These are phyloP conservation scores for Hanseniaspora pseudoguilliermondii DNA, from an alignment of 805 yeast genomes.

Conservation along the genomic window DNA sequence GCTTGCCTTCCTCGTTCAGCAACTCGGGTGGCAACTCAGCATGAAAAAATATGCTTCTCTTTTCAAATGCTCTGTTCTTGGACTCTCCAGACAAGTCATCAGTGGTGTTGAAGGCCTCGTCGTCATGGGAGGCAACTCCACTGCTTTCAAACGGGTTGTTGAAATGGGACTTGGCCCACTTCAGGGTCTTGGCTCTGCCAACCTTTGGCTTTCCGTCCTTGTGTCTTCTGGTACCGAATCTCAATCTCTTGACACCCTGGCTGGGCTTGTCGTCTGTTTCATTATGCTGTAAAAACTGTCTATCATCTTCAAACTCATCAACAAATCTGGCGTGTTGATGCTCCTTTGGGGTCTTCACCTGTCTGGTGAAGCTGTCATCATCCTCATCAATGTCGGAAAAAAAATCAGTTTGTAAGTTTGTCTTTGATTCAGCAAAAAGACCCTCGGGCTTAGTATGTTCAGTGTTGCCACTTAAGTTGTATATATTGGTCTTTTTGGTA, in stretches of 20 bases:
- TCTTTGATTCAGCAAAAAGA: background rate
- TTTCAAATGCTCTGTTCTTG: conserved; percentile 30
- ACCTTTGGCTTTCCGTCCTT: conserved; percentile 54
- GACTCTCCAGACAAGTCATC: conserved; percentile 24
- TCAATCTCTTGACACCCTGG: conserved; percentile 49
- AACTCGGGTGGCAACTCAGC: conserved; percentile 45
- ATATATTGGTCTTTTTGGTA: conserved; percentile 4
- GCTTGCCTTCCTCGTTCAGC: conserved; percentile 49
- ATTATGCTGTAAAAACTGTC: conserved; percentile 7
- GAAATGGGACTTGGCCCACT: conserved; percentile 29
- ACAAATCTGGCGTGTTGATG: conserved; percentile 20
- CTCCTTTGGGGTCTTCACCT: conserved; percentile 20
- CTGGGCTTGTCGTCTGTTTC: background rate
- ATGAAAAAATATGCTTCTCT: conserved; percentile 48
- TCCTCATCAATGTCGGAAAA: conserved; percentile 14
- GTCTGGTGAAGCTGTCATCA: conserved; percentile 12
- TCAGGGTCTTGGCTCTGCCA: conserved; percentile 48
- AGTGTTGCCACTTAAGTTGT: conserved; percentile 7
- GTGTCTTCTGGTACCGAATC: conserved; percentile 87
- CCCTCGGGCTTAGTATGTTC: background rate
- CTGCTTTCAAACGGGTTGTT: conserved; percentile 26
- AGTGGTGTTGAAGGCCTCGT: conserved; percentile 16
- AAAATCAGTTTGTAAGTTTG: conserved; percentile 3
- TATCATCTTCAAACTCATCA: conserved; percentile 16
- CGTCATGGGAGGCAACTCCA: conserved; percentile 17